Evolutionary conservation across 805 yeast species (phyloP).

Genomic region (Schizosaccharomyces osmophilus): DNA sequence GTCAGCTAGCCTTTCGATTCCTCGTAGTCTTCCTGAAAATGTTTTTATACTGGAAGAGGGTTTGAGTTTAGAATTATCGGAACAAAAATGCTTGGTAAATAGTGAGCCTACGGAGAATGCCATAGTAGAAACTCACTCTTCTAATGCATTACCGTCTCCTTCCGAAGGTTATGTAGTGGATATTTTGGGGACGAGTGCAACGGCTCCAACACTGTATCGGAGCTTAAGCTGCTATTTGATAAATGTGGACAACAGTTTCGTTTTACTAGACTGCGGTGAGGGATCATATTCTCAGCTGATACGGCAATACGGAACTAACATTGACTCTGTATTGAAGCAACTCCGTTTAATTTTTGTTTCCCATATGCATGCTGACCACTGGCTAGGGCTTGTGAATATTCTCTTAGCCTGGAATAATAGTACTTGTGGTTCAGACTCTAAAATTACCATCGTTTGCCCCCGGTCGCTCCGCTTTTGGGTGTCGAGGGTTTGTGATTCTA

Average conservation of each 20-base stretch:
- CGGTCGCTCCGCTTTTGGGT: background rate
- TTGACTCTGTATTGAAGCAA: conserved; percentile 29
- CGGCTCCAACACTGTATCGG: background rate
- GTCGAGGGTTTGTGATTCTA: background rate
- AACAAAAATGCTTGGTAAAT: background rate
- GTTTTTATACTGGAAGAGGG: background rate
- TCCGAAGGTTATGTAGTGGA: background rate
- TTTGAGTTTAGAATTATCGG: background rate
- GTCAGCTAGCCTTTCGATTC: no score
- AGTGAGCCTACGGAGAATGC: background rate
- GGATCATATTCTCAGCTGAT: conserved; percentile 53
- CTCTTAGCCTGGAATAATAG: conserved; percentile 19
- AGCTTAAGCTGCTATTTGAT: background rate
- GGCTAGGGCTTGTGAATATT: conserved; percentile 54
- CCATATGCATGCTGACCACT: conserved; percentile 95
- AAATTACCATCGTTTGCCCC: background rate
- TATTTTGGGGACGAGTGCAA: background rate
- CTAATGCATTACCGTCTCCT: background rate
- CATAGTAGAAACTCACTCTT: background rate
- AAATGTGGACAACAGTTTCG: background rate
- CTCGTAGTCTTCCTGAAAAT: background rate
- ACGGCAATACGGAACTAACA: conserved; percentile 30
- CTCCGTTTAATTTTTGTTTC: conserved; percentile 45
- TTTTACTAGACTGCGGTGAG: conserved; percentile 81
- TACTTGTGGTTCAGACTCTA: background rate